phyloP scores from a whole-genome alignment of 1,284 basidiomycete genomes.

The Porodaedalea pini region DNA sequence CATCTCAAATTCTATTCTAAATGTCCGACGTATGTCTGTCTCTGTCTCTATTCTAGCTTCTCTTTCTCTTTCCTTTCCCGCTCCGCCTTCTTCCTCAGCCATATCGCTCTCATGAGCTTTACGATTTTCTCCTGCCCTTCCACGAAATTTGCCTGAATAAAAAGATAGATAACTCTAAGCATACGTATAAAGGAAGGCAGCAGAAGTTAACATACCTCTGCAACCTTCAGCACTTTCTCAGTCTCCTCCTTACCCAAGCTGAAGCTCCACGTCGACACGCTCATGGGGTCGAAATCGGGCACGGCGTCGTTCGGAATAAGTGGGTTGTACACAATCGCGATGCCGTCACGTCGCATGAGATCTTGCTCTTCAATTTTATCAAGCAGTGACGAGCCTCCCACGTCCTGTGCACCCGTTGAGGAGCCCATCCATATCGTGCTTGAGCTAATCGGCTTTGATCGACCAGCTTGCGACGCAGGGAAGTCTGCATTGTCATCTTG shows the following conservation, averaged over 20 bases:
- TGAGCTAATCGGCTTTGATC: constrained; percentile 24
- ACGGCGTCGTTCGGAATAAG: constrained; percentile 33
- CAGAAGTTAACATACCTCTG: constrained; percentile 28
- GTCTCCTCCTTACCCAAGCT: constrained; percentile 36
- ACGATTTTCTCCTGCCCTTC: constrained; percentile 37
- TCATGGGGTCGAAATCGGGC: constrained; percentile 36
- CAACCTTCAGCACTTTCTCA: constrained; percentile 34
- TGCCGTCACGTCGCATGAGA: constrained; percentile 35
- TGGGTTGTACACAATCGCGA: constrained; percentile 40
- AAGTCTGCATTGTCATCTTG: background rate
- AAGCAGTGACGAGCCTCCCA: constrained; percentile 29
- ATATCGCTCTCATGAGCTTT: constrained; percentile 36
- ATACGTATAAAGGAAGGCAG: constrained; percentile 2
- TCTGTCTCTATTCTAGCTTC: background rate
- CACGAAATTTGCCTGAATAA: constrained; percentile 33
- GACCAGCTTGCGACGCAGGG: background rate
- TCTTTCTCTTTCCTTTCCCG: constrained; percentile 20
- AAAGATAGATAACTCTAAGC: background rate
- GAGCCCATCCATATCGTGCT: constrained; percentile 44
- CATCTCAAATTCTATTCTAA: no score
- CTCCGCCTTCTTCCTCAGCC: constrained; percentile 36
- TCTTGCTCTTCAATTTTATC: constrained; percentile 37
- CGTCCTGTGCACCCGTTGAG: constrained; percentile 27
- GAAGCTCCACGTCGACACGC: constrained; percentile 38
- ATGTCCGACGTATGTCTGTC: no score